Conservation (phyloP, 1,284 basidiomycete species). For the Rhodotorula glutinis region DNA sequence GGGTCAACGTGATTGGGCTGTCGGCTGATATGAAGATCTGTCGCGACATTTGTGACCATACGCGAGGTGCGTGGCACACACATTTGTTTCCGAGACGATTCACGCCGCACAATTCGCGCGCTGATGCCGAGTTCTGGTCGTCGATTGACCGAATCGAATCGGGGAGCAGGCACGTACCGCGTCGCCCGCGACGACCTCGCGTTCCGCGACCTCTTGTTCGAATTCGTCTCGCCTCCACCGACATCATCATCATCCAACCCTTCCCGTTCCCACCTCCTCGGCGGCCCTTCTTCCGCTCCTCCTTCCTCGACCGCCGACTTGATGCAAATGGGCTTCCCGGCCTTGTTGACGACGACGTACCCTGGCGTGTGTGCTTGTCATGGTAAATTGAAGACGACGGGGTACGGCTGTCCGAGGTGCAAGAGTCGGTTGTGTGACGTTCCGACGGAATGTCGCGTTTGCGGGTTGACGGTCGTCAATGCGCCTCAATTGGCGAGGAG, state of each 20-base stretch:
- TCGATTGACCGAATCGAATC: too few species aligned
- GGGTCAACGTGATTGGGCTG: constrained; percentile 86
- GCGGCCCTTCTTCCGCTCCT: constrained; percentile 16
- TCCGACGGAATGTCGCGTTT: constrained; percentile 96
- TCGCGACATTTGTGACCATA: constrained; percentile 80
- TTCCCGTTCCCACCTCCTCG: constrained; percentile 27
- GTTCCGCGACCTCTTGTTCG: constrained; percentile 90
- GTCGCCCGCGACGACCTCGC: constrained; percentile 97
- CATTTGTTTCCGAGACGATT: too few species aligned
- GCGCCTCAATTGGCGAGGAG: constrained; percentile 94
- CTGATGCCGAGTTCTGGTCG: too few species aligned
- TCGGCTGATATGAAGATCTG: constrained; percentile 98
- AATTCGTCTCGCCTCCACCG: constrained; percentile 90
- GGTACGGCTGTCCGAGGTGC: constrained; percentile 93
- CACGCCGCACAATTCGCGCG: too few species aligned
- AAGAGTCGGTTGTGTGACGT: constrained; percentile 92
- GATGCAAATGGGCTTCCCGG: constrained; percentile 99
- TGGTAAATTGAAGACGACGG: constrained; percentile 78
- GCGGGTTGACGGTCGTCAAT: constrained; percentile 95
- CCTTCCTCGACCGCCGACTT: constrained; percentile 58
- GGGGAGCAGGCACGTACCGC: constrained; percentile 88
- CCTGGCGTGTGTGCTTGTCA: constrained; percentile 90
- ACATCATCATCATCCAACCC: constrained; percentile 47
- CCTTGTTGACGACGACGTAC: constrained; percentile 75
- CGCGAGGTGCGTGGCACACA: constrained; percentile 70